Base-by-base conservation (phyloP, 352 stramenopile species). In the Nothophytophthora sp. region DNA sequence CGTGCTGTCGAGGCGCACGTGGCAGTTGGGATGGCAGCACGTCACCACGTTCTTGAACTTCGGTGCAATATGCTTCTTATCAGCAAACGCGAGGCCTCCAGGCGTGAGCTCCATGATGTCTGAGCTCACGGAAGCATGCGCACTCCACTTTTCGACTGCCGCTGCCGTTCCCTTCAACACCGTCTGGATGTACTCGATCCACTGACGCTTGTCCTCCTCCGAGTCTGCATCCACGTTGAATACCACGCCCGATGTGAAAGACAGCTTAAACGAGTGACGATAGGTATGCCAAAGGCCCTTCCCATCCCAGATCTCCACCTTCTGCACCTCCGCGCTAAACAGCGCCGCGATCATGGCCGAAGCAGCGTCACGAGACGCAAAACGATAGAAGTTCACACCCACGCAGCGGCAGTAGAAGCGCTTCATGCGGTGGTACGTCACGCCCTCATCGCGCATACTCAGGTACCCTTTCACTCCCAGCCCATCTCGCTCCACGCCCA, bases 371-470 rank as follows among this genome's bases (percentile, higher is more conserved):
- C 79, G 75, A 33, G 77, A 82, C 43, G 74, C 73, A 47, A 90
- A 93, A 10, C 83, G 76, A 25, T 52, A 86, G 56, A 93, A 89
- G 50, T 90, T 90, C 33, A 91, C 70, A 7, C 83, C 83, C n/a
- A 89, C 75, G 42, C 77, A 85, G 36, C 78, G 80, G 51, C 79
- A 90, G 62, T 86, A 93, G 61, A 83, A 93, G 22, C 80, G 80
- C 57, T 89, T 91, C 83, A 93, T 93, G 56, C 83, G 83, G 57
- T 91, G 83, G 56, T 91, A 90, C 28, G 80, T 90, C 35, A 90
- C 74, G 43, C 83, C 81, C 48, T 93, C 78, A 48, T 93, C 80
- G 25, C 83, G 83, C 83, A 93, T 91, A 49, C 69, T 84, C 5
- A 93, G 51, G 56, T 77, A 89, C 0, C 83, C 83, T 39, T 90